Evolutionary conservation across 1,284 basidiomycete genomes (phyloP).

Genomic region (Boletus smithii): DNA sequence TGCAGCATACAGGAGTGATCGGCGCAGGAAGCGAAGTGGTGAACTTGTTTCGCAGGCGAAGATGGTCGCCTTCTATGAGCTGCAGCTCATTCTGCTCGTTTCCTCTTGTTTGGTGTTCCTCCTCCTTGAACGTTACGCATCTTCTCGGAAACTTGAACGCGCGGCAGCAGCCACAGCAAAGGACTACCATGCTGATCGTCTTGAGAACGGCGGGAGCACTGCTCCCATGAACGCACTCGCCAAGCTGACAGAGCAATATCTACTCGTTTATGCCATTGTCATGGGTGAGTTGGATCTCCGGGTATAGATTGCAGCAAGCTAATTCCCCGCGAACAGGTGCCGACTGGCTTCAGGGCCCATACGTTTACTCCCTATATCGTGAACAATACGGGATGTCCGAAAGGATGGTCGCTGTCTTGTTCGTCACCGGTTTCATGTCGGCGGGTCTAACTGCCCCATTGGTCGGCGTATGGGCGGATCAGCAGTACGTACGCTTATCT

Average conservation of each 20-base stretch:
- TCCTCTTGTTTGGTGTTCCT: constrained; percentile 45
- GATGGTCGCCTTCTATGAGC: constrained; percentile 49
- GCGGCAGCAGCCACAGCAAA: constrained; percentile 18
- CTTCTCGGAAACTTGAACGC: constrained; percentile 33
- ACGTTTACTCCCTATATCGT: constrained; percentile 67
- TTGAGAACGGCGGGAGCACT: constrained; percentile 36
- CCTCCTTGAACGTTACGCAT: constrained; percentile 45
- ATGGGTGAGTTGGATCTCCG: constrained; percentile 50
- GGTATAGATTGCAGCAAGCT: neutral
- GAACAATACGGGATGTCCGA: constrained; percentile 67
- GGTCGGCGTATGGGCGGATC: constrained; percentile 73
- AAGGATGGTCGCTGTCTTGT: constrained; percentile 61
- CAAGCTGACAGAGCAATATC: constrained; percentile 52
- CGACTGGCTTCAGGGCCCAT: constrained; percentile 78
- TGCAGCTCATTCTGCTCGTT: constrained; percentile 47
- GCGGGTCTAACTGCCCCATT: constrained; percentile 65
- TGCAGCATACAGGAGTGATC: neutral
- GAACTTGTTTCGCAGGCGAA: neutral
- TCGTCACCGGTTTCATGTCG: constrained; percentile 70
- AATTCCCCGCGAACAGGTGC: constrained; percentile 45
- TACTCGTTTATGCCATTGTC: constrained; percentile 66
- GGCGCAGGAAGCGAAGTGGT: neutral
- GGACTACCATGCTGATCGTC: constrained; percentile 30
- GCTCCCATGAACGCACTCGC: constrained; percentile 31
- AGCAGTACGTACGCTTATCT: constrained; percentile 48